A percentile compares a stretch with the other conserved stretches of the same genome.
Evolutionary conservation across 768 basidiomycete genomes (phyloP).

Genomic region (Pholiota molesta): DNA sequence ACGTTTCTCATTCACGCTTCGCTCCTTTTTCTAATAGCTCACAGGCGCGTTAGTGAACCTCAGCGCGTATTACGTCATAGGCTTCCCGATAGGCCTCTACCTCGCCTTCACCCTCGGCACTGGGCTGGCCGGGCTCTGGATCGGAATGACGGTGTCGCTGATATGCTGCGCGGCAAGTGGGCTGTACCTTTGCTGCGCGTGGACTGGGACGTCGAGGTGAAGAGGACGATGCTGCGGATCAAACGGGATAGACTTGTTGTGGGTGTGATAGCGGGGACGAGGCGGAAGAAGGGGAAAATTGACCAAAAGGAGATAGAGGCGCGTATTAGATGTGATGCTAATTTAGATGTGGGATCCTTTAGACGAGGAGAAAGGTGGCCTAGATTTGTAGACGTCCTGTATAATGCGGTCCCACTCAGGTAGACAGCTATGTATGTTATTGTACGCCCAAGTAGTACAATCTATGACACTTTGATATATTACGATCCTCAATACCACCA

Average conservation of each 20-base stretch:
- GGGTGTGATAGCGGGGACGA: background rate
- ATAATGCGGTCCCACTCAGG: background rate
- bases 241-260: background rate
- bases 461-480: too few species aligned
- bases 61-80: constrained; percentile 76
- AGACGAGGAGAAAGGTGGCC: background rate
- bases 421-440: background rate
- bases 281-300: background rate
- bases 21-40: constrained; percentile 8
- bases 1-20: constrained; percentile 48
- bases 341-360: background rate
- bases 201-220: constrained; percentile 71
- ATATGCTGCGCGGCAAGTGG: constrained; percentile 58
- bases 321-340: background rate
- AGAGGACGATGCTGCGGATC: constrained; percentile 52
- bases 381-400: background rate
- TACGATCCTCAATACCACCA: too few species aligned
- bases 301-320: background rate
- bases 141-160: constrained; percentile 72
- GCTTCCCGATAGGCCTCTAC: constrained; percentile 82
- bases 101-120: constrained; percentile 57
- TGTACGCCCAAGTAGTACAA: too few species aligned
- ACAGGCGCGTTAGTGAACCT: background rate
- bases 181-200: constrained; percentile 55
- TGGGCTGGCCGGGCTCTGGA: constrained; percentile 80